phyloP scores from a whole-genome alignment of 1,284 basidiomycete genomes.

The Ustilago loliicola region DNA sequence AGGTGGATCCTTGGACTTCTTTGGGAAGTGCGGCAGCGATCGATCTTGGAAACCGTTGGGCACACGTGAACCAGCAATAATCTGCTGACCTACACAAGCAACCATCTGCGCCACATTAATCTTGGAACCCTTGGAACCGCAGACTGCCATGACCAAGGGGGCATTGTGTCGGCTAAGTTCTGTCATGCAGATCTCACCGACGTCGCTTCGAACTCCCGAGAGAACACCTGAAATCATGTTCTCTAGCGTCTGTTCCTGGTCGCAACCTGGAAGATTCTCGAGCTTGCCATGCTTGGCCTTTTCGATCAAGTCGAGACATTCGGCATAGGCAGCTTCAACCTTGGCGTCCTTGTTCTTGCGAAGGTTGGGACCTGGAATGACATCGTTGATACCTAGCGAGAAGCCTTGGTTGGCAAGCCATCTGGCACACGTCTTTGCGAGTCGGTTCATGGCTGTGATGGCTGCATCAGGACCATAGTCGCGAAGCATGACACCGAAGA shows the following conservation, averaged over 20 bases:
- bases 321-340: constrained; percentile 88
- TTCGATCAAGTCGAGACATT: constrained; percentile 88
- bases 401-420: constrained; percentile 98
- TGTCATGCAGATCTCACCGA: constrained; percentile 97
- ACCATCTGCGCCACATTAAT: constrained; percentile 99
- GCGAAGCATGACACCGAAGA: constrained; percentile 96
- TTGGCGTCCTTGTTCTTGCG: constrained; percentile 85
- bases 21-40: constrained; percentile 96
- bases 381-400: constrained; percentile 98
- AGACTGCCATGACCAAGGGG: constrained; percentile 98
- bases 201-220: constrained; percentile 93
- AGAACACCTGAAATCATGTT: constrained; percentile 92
- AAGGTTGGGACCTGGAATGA: constrained; percentile 91
- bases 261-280: constrained; percentile 94
- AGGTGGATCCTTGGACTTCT: constrained; percentile 96
- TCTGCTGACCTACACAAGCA: constrained; percentile 99
- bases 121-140: constrained; percentile 97
- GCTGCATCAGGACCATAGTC: constrained; percentile 97
- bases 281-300: constrained; percentile 91
- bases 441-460: constrained; percentile 92
- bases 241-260: constrained; percentile 97
- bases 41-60: constrained; percentile 99
- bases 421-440: constrained; percentile 94
- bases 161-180: constrained; percentile 97
- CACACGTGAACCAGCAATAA: constrained; percentile 97